Base-by-base conservation (phyloP, 805 yeast species). In the Candida lessepsii region DNA sequence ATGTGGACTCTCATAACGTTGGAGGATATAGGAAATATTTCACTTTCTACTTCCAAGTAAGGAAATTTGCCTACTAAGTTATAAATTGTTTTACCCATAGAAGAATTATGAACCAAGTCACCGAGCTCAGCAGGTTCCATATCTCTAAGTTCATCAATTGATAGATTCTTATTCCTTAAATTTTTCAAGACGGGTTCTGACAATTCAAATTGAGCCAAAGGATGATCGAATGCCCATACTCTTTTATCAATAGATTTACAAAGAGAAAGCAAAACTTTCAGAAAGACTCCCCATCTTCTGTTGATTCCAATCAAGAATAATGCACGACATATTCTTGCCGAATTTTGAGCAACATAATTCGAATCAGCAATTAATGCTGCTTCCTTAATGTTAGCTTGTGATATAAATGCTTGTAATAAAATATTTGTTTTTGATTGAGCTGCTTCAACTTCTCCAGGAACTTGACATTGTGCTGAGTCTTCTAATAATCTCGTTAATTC, bases 311-410 rank as follows among this genome's bases (percentile, higher is more conserved):
- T 80, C 46, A 90, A 65, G 51, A 93, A 89, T 35, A 95, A 68
- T 0, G 99, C 96, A 18, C 98, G 77, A 49, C 96, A 80, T 24
- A 93, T 91, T 69, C 99, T 81, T 1, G 91, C 88, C 3, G 97
- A 77, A 54, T 93, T 93, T 54, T 93, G 99, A 1, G 98, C 97
- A 41, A 93, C 95, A 58, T 93, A 93, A 47, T 87, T 85, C 35
- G 86, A 73, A 60, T 93, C 99, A 0, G 97, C 87, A 2, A 78
- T 69, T 43, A 93, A 67, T 0, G 99, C 84, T 3, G 96, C 80
- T 42, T 88, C 96, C 42, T 74, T 78, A 26, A 90, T 76, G 9
- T 60, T 52, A 1, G 88, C 80, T 42, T 81, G 80, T 0, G 97
- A 88, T 21, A 93, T 84, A 58, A 75, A 95, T 0, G 97, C 82